These are phyloP conservation scores for Phytopythium mirpurense DNA, from an alignment of 352 stramenopile species.

Conservation along the genomic window DNA sequence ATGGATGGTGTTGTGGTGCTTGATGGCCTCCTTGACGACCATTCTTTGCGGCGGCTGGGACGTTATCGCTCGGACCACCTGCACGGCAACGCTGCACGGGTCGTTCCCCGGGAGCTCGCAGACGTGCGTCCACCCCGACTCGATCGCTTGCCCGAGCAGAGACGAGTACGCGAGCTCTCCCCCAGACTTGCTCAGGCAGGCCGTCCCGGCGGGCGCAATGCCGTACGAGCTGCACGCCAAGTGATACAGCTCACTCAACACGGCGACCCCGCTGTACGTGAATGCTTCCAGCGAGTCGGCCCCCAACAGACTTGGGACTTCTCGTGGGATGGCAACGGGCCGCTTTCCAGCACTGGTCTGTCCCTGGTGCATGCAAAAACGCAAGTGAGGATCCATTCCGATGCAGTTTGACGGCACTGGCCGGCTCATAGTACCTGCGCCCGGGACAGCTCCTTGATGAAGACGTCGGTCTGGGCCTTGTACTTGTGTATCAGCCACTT, in stretches of 20 bases:
- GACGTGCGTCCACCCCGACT: slow-evolving; percentile 1
- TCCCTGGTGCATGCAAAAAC: too few relatives aligned
- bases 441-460: not conserved
- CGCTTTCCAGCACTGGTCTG: not conserved
- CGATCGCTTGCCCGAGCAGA: slow-evolving; percentile 1
- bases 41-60: not conserved
- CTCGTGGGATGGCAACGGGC: not conserved
- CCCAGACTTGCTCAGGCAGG: not conserved
- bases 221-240: not conserved
- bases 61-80: not conserved
- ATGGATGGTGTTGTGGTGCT: not conserved
- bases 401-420: too few relatives aligned
- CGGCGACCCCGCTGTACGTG: not conserved
- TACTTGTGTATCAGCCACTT: not conserved
- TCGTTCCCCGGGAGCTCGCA: not conserved
- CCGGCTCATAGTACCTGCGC: not conserved
- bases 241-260: slow-evolving; percentile 3
- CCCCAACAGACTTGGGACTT: not conserved
- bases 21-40: not conserved
- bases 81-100: not conserved
- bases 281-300: not conserved
- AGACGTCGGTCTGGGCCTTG: not conserved
- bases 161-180: slow-evolving; percentile 1
- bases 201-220: not conserved
- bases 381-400: too few relatives aligned